Evolutionary conservation across 176 grass and related monocot species (phyloP), one percentile per base, ranked within the genome.

Genomic region (Elymus sibiricus): DNA sequence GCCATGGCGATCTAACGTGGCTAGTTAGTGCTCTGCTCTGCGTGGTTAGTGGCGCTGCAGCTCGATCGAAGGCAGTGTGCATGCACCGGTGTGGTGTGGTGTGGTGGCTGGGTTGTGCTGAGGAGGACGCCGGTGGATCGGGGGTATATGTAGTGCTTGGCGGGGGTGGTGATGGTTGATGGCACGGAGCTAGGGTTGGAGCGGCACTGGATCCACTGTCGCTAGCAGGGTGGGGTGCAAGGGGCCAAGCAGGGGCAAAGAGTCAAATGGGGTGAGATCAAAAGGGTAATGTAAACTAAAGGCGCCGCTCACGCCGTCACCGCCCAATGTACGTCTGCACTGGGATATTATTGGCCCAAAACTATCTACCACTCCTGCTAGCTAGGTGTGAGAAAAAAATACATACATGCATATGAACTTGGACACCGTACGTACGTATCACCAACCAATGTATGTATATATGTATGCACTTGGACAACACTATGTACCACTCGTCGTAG

Each of bases 261-360:
- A 68, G 82, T 89, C 88, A 89, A 86, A 81, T 63, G 78, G 37
- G 9, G 61, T 77, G 69, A 69, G 3, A 74, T 85, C 60, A 81
- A 64, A 26, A 76, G 35, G 82, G 69, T 89, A 89, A 89, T 42
- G 43, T 82, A 74, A 85, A 84, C 11, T 84, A 85, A 32, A 62
- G 59, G 44, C 46, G 83, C 35, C 27, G 17, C 19, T 56, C 44
- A 7, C 26, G 46, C 5, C 59, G 69, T 56, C 59, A 10, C 73
- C 73, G 44, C 14, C 73, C 73, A 76, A 53, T 53, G 25, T 53
- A 46, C 73, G 44, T 53, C 0, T 53, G 73, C 73, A 32, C 34
- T 80, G 14, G 1, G 65, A 79, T 71, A 62, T 62, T 70, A 79
- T 79, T 79, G 74, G 60, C 32, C 84, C 34, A 69, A 79, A 79